Base-by-base conservation (phyloP, 768 basidiomycete species). In the Naganishia randhawae region DNA sequence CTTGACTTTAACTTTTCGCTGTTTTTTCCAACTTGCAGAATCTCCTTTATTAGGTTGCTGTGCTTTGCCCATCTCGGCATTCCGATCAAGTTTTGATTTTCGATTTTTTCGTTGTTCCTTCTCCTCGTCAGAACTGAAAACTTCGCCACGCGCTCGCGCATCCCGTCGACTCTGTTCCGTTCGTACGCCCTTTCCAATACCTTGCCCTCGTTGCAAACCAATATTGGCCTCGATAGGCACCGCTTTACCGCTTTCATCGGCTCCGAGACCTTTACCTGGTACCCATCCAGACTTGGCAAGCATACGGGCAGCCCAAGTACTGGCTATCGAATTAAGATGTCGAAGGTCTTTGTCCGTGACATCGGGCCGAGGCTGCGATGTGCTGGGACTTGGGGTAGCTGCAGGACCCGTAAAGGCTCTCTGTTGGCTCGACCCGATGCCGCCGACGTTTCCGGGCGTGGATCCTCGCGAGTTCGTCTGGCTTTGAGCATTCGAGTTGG, bases 261-360 rank as follows among this genome's bases (percentile, higher is more conserved):
- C 61, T 63, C 78, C 78, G 10, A 80, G 66, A 72, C 78, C 78
- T 69, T 80, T 77, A 33, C 83, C 95, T 0, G 88, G 82, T 75
- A 87, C 83, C 95, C 96, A 99, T 9, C 96, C 96, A 89, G 94
- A 93, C 82, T 94, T 98, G 33, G 86, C 85, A 27, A 99, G 85
- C 86, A 98, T 86, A 66, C 88, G 88, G 22, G 94, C 90, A 72
- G 93, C 95, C 69, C 92, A 88, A 0, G 89, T 84, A 17, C 86
- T 84, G 48, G 85, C 83, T 14, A 98, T 83, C 73, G 89, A 90
- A 71, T 81, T 83, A 78, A 99, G 95, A 76, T 97, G 94, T n/a
- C 84, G 83, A 67, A 84, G 82, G 73, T 98, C 94, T 19, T 83
- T 74, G 0, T 85, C 81, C 22, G 85, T 85, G 22, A 96, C 67